phyloP scores from a whole-genome alignment of 768 basidiomycete genomes.

The Boletus vermiculosoides region DNA sequence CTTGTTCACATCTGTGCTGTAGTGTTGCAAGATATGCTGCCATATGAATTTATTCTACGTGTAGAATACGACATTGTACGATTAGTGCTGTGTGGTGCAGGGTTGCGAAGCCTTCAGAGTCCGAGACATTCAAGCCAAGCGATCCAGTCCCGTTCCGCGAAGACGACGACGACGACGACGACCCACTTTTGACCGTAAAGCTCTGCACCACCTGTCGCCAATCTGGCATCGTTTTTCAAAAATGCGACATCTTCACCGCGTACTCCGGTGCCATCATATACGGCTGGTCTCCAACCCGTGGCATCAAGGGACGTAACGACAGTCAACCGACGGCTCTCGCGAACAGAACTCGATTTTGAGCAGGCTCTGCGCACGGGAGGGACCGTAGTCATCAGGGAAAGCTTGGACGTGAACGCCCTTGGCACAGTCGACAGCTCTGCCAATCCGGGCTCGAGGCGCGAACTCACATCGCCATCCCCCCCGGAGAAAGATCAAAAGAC shows the following conservation, averaged over 20 bases:
- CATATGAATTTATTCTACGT: conserved; percentile 33
- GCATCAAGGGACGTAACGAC: conserved; percentile 48
- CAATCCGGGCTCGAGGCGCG: conserved; percentile 21
- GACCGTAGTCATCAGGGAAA: conserved; percentile 69
- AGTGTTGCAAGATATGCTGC: conserved; percentile 24
- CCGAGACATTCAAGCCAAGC: conserved; percentile 5
- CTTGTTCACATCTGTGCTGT: conserved; percentile 19
- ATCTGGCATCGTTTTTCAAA: conserved; percentile 67
- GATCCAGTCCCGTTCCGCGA: conserved; percentile 1
- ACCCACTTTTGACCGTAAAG: not conserved
- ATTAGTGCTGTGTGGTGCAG: conserved; percentile 20
- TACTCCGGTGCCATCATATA: conserved; percentile 46
- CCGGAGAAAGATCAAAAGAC: conserved; percentile 37
- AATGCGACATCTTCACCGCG: conserved; percentile 47
- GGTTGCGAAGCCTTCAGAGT: conserved; percentile 14
- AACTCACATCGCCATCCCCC: conserved; percentile 43
- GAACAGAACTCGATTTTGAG: conserved; percentile 81
- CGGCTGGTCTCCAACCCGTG: conserved; percentile 54
- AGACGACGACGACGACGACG: conserved; percentile 14
- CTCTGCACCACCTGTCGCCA: conserved; percentile 30
- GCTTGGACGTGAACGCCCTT: conserved; percentile 64
- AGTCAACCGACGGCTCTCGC: conserved; percentile 56
- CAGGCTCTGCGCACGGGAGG: conserved; percentile 64
- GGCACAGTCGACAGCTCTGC: conserved; percentile 51
- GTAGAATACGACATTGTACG: conserved; percentile 31